phyloP scores from a whole-genome alignment of 2,329 filamentous ascomycete genomes.

The Coniochaeta ligniaria region DNA sequence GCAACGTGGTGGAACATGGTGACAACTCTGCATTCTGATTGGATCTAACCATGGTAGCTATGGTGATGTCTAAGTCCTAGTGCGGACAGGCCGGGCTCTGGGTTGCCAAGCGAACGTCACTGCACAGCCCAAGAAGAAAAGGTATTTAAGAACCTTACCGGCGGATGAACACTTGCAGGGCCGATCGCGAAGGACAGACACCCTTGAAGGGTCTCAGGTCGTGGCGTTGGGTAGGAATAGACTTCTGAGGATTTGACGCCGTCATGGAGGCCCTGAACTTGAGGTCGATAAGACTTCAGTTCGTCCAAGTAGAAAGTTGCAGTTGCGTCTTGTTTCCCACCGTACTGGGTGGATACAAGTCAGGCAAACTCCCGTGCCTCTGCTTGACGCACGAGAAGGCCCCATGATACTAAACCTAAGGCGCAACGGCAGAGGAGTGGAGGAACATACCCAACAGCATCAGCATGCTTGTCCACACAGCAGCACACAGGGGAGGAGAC shows the following conservation, averaged over 20 bases:
- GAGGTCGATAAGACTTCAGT: not conserved
- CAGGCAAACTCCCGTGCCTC: not conserved
- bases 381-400: not conserved
- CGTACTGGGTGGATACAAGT: not conserved
- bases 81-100: not conserved
- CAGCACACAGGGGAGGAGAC: not conserved
- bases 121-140: not conserved
- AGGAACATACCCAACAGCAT: not conserved
- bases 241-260: not conserved
- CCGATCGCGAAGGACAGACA: not conserved
- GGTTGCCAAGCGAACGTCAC: not conserved
- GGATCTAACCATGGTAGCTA: not conserved
- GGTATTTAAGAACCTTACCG: not conserved
- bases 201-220: not conserved
- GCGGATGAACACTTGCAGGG: not conserved
- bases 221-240: not conserved
- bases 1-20: too few relatives aligned
- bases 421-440: not conserved
- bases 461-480: not conserved
- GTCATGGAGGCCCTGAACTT: not conserved
- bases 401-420: not conserved
- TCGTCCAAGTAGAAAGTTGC: too few relatives aligned
- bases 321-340: not conserved
- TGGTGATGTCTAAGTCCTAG: not conserved
- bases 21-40: not conserved